Evolutionary conservation across 78 protist genomes (phyloP).

Genomic region (Diacronema lutheri): DNA sequence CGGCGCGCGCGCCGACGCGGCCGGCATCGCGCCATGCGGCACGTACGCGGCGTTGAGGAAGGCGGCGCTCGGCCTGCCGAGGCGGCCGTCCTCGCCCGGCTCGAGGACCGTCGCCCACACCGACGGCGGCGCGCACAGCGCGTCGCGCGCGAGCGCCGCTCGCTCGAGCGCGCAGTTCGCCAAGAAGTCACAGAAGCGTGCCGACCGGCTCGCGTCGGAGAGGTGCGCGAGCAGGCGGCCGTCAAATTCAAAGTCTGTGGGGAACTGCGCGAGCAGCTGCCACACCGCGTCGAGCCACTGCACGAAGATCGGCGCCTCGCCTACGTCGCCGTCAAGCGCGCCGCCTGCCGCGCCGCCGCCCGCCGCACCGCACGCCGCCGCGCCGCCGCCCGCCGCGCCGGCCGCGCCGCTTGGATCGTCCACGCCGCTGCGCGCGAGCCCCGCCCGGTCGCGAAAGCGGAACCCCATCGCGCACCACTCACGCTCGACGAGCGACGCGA

Average conservation of each 20-base stretch:
- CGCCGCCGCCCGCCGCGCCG: too few species aligned
- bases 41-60: too few species aligned
- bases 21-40: too few species aligned
- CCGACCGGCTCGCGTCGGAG: neutral
- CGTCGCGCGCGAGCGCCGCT: neutral
- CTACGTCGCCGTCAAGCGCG: too few species aligned
- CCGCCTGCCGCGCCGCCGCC: too few species aligned
- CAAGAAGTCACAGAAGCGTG: conserved; percentile 41
- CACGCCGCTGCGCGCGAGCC: neutral
- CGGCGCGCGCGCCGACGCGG: too few species aligned
- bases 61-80: too few species aligned
- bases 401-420: too few species aligned
- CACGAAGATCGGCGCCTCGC: conserved; percentile 86
- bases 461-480: conserved; percentile 92
- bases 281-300: conserved; percentile 89
- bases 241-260: conserved; percentile 81
- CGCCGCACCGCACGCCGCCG: too few species aligned
- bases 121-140: too few species aligned
- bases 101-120: too few species aligned
- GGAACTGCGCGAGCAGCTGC: conserved; percentile 71
- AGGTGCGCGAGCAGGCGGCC: conserved; percentile 53
- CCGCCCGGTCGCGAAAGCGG: conserved; percentile 43
- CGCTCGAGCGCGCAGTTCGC: conserved; percentile 21
- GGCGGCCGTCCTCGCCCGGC: too few species aligned
- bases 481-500: conserved; percentile 73